Conservation (phyloP, 441 rosid genomes). For the Aquilaria agallochum region DNA sequence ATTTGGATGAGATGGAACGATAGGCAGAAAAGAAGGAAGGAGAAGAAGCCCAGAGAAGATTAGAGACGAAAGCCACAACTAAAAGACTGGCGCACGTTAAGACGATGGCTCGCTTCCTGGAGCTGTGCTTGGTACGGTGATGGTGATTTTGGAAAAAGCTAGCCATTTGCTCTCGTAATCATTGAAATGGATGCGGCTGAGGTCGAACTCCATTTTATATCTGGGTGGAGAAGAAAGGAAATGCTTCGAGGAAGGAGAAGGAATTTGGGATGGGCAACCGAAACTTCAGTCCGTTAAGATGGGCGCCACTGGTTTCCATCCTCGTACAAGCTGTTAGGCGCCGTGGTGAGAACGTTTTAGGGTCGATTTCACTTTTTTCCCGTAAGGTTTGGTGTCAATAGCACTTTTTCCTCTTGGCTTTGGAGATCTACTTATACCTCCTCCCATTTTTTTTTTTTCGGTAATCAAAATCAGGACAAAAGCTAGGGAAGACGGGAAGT, state of each 20-base stretch:
- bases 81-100: constrained; percentile 32
- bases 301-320: constrained; percentile 68
- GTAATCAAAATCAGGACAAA: too few relatives aligned
- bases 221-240: background rate
- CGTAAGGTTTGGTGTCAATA: too few relatives aligned
- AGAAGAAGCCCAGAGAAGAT: constrained; percentile 50
- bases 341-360: background rate
- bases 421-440: too few relatives aligned
- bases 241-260: background rate
- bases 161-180: constrained; percentile 32
- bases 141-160: constrained; percentile 14
- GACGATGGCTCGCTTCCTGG: constrained; percentile 30
- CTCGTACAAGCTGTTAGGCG: too few relatives aligned
- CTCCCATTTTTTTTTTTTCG: too few relatives aligned
- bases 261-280: constrained; percentile 13
- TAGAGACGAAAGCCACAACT: constrained; percentile 33
- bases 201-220: constrained; percentile 14
- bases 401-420: too few relatives aligned
- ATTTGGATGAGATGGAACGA: constrained; percentile 30
- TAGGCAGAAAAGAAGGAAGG: constrained; percentile 28
- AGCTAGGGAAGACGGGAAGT: too few relatives aligned
- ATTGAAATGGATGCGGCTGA: background rate
- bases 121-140: constrained; percentile 23
- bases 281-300: constrained; percentile 15
- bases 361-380: too few relatives aligned